A percentile compares a stretch with the other conserved stretches of the same genome.
These are phyloP conservation scores for Apophysomyces sp. DNA, from an alignment of 371 early-diverging fungal genomes.

Conservation along the genomic window DNA sequence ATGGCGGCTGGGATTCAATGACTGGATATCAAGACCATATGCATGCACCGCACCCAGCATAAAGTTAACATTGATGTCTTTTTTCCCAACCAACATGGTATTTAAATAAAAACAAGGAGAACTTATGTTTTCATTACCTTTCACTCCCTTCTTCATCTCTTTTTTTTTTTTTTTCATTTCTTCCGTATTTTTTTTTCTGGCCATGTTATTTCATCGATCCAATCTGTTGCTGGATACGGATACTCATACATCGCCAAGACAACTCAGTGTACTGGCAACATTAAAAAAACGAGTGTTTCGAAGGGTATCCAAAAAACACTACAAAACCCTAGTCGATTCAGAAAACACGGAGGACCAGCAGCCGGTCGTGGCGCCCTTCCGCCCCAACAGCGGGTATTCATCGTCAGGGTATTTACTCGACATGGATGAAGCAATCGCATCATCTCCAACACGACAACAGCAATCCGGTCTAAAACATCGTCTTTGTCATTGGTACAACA, in stretches of 20 bases:
- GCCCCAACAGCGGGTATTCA: background rate
- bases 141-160: background rate
- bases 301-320: background rate
- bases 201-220: background rate
- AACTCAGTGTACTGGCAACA: background rate
- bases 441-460: background rate
- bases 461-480: background rate
- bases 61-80: background rate
- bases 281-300: background rate
- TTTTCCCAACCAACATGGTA: background rate
- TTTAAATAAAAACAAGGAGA: background rate
- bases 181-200: background rate
- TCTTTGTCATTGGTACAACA: background rate
- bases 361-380: background rate
- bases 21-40: constrained; percentile 21
- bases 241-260: background rate
- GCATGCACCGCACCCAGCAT: constrained; percentile 11
- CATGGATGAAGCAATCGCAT: background rate
- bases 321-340: background rate
- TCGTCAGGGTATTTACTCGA: background rate
- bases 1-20: constrained; percentile 14
- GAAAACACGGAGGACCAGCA: background rate
- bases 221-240: background rate
- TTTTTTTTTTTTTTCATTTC: background rate
- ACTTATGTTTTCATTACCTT: background rate